These are phyloP conservation scores for Argentina anserina DNA, from an alignment of 306 rosid species.

Conservation along the genomic window DNA sequence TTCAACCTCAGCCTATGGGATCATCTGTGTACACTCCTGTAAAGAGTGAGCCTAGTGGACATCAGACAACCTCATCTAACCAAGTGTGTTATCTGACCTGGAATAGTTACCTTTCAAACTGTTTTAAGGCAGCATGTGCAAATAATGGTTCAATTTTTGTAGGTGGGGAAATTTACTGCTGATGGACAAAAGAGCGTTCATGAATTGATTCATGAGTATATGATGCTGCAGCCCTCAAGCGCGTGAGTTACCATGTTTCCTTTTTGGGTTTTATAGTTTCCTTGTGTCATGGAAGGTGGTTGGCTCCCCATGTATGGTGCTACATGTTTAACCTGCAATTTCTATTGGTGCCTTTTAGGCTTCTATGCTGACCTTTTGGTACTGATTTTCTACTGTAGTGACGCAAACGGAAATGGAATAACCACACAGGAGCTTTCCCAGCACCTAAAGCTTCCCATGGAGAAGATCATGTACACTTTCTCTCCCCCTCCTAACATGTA, in stretches of 20 bases:
- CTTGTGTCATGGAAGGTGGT: background rate
- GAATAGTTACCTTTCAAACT: background rate
- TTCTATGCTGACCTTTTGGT: background rate
- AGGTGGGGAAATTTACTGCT: slow-evolving; percentile 55
- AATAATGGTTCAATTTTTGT: slow-evolving; percentile 21
- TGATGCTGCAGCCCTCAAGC: slow-evolving; percentile 74
- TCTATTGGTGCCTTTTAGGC: background rate
- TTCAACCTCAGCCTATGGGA: slow-evolving; percentile 34
- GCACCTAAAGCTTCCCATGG: slow-evolving; percentile 74
- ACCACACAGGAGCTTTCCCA: slow-evolving; percentile 63
- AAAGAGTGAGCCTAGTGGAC: slow-evolving; percentile 37
- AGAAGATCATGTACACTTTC: slow-evolving; percentile 59
- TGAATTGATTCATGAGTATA: slow-evolving; percentile 69
- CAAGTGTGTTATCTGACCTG: slow-evolving; percentile 41
- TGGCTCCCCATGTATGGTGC: background rate
- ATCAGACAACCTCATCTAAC: slow-evolving; percentile 45
- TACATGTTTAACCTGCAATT: background rate
- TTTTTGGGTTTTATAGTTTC: background rate
- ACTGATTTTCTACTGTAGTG: slow-evolving; percentile 41
- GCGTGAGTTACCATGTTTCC: slow-evolving; percentile 42
- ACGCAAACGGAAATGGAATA: slow-evolving; percentile 56
- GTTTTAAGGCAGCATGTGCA: slow-evolving; percentile 13
- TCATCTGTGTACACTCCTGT: slow-evolving; percentile 47
- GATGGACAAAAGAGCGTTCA: slow-evolving; percentile 64
- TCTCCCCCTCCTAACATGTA: background rate